phyloP scores from a whole-genome alignment of 1,284 basidiomycete species.

The Apiotrichum gamsii region DNA sequence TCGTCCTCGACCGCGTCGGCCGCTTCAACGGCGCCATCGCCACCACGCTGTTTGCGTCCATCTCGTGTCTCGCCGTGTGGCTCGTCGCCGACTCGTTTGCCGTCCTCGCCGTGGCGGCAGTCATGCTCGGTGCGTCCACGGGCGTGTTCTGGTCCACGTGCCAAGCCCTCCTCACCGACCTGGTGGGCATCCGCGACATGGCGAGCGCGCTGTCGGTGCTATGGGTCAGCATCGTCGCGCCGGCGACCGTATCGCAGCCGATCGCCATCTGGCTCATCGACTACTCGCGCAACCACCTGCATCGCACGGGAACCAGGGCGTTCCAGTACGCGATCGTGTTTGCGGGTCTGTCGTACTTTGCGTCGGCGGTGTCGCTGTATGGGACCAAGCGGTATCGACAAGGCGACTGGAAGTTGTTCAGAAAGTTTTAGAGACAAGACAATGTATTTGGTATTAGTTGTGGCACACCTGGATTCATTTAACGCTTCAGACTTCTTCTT shows the following conservation, averaged over 20 bases:
- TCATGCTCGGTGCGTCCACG: slow-evolving; percentile 43
- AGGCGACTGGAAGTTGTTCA: slow-evolving; percentile 33
- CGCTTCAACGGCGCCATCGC: slow-evolving; percentile 46
- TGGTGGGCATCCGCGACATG: slow-evolving; percentile 43
- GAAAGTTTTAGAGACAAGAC: slow-evolving; percentile 5
- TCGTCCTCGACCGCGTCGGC: slow-evolving; percentile 44
- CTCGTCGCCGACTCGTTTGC: slow-evolving; percentile 44
- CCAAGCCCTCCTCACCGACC: slow-evolving; percentile 16
- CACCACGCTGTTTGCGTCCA: slow-evolving; percentile 42
- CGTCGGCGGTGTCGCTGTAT: slow-evolving; percentile 30
- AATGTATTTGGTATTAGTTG: too few species aligned
- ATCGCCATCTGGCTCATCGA: slow-evolving; percentile 46
- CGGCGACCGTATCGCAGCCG: slow-evolving; percentile 43
- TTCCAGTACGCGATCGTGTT: slow-evolving; percentile 47
- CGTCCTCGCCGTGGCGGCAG: slow-evolving; percentile 45
- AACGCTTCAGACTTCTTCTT: too few species aligned
- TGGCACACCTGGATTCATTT: too few species aligned
- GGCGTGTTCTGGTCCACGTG: slow-evolving; percentile 17
- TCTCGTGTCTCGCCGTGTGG: slow-evolving; percentile 48
- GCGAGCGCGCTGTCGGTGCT: slow-evolving; percentile 46
- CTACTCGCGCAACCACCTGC: slow-evolving; percentile 32
- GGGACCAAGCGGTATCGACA: slow-evolving; percentile 44
- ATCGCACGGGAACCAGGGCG: slow-evolving; percentile 31
- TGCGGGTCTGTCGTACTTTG: slow-evolving; percentile 41
- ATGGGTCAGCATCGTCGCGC: slow-evolving; percentile 42